phyloP scores from a whole-genome alignment of 2,329 filamentous ascomycete genomes.

The Clarireedia monteithiana region DNA sequence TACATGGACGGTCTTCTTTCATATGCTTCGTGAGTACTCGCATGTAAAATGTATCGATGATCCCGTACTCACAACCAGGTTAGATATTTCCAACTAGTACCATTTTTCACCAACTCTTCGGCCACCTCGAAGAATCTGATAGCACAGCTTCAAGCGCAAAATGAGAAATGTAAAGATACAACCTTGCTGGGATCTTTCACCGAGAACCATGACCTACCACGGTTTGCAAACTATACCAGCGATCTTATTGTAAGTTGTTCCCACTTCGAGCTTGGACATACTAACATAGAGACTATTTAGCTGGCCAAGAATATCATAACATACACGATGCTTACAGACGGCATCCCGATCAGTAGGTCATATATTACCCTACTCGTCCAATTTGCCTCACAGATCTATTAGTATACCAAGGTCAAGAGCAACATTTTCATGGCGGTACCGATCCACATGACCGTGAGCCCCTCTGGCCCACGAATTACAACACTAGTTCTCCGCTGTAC shows the following conservation, averaged over 20 bases:
- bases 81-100: slow-evolving; percentile 3
- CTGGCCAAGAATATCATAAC: slow-evolving; percentile 38
- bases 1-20: slow-evolving; percentile 46
- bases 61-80: background rate
- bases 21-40: slow-evolving; percentile 10
- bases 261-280: background rate
- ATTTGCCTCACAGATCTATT: background rate
- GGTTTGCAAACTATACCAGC: slow-evolving; percentile 29
- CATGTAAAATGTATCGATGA: background rate
- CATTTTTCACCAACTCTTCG: slow-evolving; percentile 14
- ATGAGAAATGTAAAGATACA: slow-evolving; percentile 25
- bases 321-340: slow-evolving; percentile 40
- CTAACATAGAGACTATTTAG: background rate
- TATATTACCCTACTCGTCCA: slow-evolving; percentile 8
- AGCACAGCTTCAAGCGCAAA: slow-evolving; percentile 7
- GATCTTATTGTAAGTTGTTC: slow-evolving; percentile 10
- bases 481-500: slow-evolving; percentile 32
- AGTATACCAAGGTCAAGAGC: slow-evolving; percentile 45
- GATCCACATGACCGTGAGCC: slow-evolving; percentile 37
- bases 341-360: slow-evolving; percentile 40
- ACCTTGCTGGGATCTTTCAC: slow-evolving; percentile 31
- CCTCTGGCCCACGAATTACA: slow-evolving; percentile 34
- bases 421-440: slow-evolving; percentile 35
- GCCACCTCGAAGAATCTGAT: slow-evolving; percentile 9
- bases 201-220: slow-evolving; percentile 36